Evolutionary conservation across 768 basidiomycete genomes (phyloP), one percentile per base, ranked within the genome.

Genomic region (Pulveroboletus sp.): DNA sequence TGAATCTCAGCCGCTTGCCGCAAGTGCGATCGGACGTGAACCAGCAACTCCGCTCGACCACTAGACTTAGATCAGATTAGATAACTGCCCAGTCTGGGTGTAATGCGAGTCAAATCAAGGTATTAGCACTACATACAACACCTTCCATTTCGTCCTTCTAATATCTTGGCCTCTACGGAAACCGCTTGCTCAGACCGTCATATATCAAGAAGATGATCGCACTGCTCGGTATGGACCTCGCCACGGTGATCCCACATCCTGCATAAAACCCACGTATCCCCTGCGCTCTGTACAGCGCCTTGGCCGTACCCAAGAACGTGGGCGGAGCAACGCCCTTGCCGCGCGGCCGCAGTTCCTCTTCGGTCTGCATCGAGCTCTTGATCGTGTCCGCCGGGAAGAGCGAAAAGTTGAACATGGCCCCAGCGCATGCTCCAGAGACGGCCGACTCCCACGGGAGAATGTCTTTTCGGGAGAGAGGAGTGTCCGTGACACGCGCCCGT

Each of bases 371-470:
- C 50, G 91, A 79, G 55, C 86, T 89, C 76, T 98, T 98, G 60
- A 97, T 79, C 27, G 89, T 89, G 69, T 98, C 95, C 5, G 93
- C 93, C 0, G 95, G 95, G 75, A 94, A 97, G 46, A 95, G 75
- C n/a, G 89, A 77, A 60, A 94, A 71, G 56, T 89, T 93, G 71
- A 89, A 95, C 40, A 79, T 75, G 5, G 86, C 84, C 9, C 94
- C 94, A 2, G 94, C 91, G 48, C 81, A 77, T 5, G 92, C 94
- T 17, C 94, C 94, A 1, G 88, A 78, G 0, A 87, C 48, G n/a
- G 91, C 92, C 2, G 89, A 84, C 66, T 97, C 89, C 82, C 82
- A 87, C 2, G 85, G 76, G 27, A 73, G 63, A n/a, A 90, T 73
- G 45, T 73, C 79, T 32, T 73, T 75, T 41, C 77, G 75, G 6